Base-by-base conservation (phyloP, 106 monocot species). In the Amphibolis antarctica region DNA sequence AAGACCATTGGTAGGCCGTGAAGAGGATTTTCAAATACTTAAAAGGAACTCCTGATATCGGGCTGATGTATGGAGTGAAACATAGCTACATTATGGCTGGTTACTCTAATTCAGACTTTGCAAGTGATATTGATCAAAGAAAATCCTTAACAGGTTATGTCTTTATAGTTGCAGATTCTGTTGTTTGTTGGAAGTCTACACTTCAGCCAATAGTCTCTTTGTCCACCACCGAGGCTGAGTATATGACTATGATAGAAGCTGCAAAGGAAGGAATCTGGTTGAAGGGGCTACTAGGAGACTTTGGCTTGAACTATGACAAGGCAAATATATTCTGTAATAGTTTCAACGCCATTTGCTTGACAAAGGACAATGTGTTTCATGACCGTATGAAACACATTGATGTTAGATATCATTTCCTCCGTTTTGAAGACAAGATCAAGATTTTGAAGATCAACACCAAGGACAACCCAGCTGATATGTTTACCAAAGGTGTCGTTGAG, bases 221-320 rank as follows among this genome's bases (percentile, higher is more conserved):
- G 5, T 68, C 55, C 13, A 44, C 43, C 1, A 56, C 42, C 0
- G 11, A 57, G 44, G 25, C 43, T 1, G 26, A 68, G 42, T 68
- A 56, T 57, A 68, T 68, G 1, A 25, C 44, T 44, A 4, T 17
- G 10, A 42, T 4, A 27, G 22, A 57, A 56, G 36, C 26, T 45
- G 12, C 54, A 11, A 68, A 57, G 23, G 67, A 68, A 25, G 10
- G 31, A 10, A 36, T 68, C 3, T 56, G 28, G 48, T 44, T 56
- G 24, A 68, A 68, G 24, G 21, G 19, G 21, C 44, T 68, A 10
- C 12, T n/a, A 44, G 44, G 55, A 66, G 28, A 59, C 14, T 26
- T 28, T 12, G 25, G 15, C 27, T 15, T 59, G 14, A 6, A 14
- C 5, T 28, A 30, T 15, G 12, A 59, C 0, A 12, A 59, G 5